Base-by-base conservation (phyloP, 78 protist species). In the Emiliania huxleyi region DNA sequence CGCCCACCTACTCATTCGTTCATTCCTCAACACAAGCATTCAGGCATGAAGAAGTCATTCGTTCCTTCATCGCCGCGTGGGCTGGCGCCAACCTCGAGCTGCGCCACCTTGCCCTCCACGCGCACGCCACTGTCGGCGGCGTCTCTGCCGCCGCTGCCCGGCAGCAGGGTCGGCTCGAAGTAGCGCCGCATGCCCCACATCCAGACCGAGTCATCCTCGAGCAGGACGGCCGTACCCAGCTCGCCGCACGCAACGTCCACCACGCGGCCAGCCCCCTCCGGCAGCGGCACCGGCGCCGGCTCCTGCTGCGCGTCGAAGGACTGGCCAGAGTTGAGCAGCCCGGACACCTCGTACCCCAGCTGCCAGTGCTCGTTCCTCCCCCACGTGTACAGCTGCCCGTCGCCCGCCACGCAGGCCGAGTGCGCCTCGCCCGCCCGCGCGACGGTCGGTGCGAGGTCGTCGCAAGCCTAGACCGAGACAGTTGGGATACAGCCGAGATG, bases 341-440 rank as follows among this genome's bases (percentile, higher is more conserved):
- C 85, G 85, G 26, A 2, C 15, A 75, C 46, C 45, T 75, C 85
- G 29, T 75, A 75, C 46, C 85, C 85, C 23, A 75, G 45, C 85
- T 75, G 85, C 85, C 85, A 75, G 45, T 75, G 45, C 45, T 75
- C 85, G 45, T 75, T 75, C 45, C 85, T 44, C 12, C 85, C 85
- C 85, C 85, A 75, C 25, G 85, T 75, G 85, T 38, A 40, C 46
- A 40, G 37, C 46, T 0, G 3, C 18, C 81, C 81, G 42, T 71
- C 81, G 21, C 12, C 81, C n/a, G 29, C 81, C 2, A 75, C 37
- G 29, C 43, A 35, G 3, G 29, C 85, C n/a, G 85, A 38, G 85
- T 75, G 85, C 22, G 29, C 46, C 11, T 75, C 85, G 46, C 46
- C 44, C 42, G 85, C 85, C 15, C 0, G 12, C 2, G 81, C 46